Percentiles rank a stretch among this genome's conserved stretches.
These are phyloP conservation scores for Backusella morwellensis DNA, from an alignment of 192 early-diverging fungal species.

Conservation along the genomic window DNA sequence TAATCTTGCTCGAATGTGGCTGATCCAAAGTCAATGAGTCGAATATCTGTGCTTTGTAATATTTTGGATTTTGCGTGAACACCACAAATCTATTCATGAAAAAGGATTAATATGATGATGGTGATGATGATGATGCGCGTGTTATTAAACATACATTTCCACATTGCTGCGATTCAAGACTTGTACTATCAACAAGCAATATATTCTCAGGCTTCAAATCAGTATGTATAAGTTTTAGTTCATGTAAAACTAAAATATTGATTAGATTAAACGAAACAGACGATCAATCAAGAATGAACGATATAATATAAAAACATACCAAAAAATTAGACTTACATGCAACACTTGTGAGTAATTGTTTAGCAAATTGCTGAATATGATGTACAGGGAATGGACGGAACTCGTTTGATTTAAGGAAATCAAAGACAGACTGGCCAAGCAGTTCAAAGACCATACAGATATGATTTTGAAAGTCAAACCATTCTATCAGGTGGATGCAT, in stretches of 20 bases:
- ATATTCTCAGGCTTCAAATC: constrained; percentile 98
- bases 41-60: constrained; percentile 73
- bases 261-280: not conserved
- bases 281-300: not conserved
- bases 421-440: constrained; percentile 85
- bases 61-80: constrained; percentile 26
- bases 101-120: not conserved
- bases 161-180: not conserved
- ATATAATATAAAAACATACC: not conserved
- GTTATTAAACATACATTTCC: not conserved
- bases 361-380: constrained; percentile 86
- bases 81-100: not conserved
- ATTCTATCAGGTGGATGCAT: constrained; percentile 86
- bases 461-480: constrained; percentile 91
- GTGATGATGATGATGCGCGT: no score
- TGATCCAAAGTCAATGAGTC: constrained; percentile 96
- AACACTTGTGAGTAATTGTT: constrained; percentile 85
- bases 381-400: constrained; percentile 86
- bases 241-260: constrained; percentile 68
- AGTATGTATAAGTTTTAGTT: constrained; percentile 86
- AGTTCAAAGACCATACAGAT: constrained; percentile 99
- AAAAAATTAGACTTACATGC: constrained; percentile 54
- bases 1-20: constrained; percentile 95
- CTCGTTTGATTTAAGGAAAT: constrained; percentile 93
- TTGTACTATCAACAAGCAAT: constrained; percentile 62